A percentile compares a stretch with the other conserved stretches of the same genome.
phyloP scores from a whole-genome alignment of 1,284 basidiomycete genomes.

The Gymnopus androsaceus region DNA sequence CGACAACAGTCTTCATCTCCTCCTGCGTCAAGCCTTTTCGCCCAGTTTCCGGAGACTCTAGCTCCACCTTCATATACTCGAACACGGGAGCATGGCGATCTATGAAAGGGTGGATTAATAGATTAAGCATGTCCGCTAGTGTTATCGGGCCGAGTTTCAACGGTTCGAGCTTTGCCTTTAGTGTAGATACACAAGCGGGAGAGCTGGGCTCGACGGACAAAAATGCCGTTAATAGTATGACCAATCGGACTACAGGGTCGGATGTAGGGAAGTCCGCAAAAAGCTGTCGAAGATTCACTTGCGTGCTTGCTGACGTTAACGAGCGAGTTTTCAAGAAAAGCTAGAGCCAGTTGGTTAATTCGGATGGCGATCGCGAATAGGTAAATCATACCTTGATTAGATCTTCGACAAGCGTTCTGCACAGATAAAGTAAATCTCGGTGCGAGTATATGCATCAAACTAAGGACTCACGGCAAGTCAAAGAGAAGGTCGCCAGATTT shows the following conservation, averaged over 20 bases:
- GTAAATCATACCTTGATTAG: conserved; percentile 53
- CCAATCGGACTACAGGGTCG: conserved; percentile 58
- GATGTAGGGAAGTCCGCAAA: conserved; percentile 62
- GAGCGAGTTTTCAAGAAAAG: conserved; percentile 69
- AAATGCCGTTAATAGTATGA: conserved; percentile 67
- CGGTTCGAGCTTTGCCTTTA: conserved; percentile 47
- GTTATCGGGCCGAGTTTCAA: conserved; percentile 57
- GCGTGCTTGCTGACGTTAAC: conserved; percentile 50
- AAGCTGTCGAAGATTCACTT: conserved; percentile 57
- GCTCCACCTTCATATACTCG: conserved; percentile 49
- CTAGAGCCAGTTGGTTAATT: conserved; percentile 34
- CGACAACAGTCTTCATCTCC: conserved; percentile 47
- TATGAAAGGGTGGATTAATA: conserved; percentile 69
- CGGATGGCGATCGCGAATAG: conserved; percentile 3
- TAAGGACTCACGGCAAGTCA: conserved; percentile 50
- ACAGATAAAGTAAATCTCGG: background rate
- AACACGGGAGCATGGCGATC: conserved; percentile 56
- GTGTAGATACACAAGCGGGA: conserved; percentile 35
- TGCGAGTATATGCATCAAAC: background rate
- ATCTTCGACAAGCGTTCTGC: conserved; percentile 56
- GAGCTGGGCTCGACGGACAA: conserved; percentile 47
- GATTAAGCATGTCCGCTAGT: conserved; percentile 56
- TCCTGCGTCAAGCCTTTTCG: conserved; percentile 42
- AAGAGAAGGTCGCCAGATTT: conserved; percentile 62
- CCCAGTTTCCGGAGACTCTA: conserved; percentile 34